Percentiles rank a stretch among this genome's conserved stretches.
Evolutionary conservation across 129 eudicot genomes (phyloP).

Genomic region (Flaveria sonorensis): DNA sequence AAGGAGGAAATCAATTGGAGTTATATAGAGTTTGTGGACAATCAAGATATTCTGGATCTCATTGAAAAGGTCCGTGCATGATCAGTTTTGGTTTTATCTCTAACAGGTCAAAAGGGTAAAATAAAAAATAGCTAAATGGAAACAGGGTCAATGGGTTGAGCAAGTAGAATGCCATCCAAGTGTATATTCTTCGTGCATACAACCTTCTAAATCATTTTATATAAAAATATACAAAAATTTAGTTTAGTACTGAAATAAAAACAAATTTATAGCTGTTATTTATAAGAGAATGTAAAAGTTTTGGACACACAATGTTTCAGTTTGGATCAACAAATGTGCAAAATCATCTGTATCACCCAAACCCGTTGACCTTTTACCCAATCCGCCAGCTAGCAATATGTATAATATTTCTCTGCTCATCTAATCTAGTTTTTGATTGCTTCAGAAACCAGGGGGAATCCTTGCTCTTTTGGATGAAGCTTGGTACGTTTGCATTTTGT

Average conservation of each 20-base stretch:
- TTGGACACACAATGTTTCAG: not conserved
- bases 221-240: not conserved
- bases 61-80: constrained; percentile 71
- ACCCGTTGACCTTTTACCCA: not conserved
- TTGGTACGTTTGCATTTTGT: constrained; percentile 57
- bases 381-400: not conserved
- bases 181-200: not conserved
- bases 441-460: constrained; percentile 95
- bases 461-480: constrained; percentile 97
- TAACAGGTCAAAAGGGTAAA: not conserved
- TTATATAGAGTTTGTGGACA: constrained; percentile 85
- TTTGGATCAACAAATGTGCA: not conserved
- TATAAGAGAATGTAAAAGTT: not conserved
- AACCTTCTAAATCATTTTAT: not conserved
- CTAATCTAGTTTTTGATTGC: constrained; percentile 31
- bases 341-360: not conserved
- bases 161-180: not conserved
- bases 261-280: not conserved
- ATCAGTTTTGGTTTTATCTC: constrained; percentile 1
- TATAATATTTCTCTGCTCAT: constrained; percentile 12
- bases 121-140: not conserved
- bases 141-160: not conserved
- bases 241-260: not conserved
- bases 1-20: constrained; percentile 96
- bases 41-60: constrained; percentile 92